Percentiles rank a stretch among this genome's conserved stretches.
Evolutionary conservation across 768 basidiomycete species (phyloP).

Genomic region (Lactarius sp.): DNA sequence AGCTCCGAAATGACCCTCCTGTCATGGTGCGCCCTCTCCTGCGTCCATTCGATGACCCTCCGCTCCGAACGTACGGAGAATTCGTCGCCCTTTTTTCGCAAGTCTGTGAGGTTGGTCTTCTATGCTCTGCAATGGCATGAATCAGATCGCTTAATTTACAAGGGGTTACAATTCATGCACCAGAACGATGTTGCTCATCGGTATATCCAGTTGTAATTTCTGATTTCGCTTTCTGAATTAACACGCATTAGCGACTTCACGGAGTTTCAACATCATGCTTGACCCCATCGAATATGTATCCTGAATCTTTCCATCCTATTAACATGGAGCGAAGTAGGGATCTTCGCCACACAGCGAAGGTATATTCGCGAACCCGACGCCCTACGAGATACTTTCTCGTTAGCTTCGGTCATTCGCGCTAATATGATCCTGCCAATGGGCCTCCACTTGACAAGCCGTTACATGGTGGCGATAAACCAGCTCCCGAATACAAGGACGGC

Average conservation of each 20-base stretch:
- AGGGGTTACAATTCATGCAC: slow-evolving; percentile 28
- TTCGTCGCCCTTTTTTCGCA: slow-evolving; percentile 28
- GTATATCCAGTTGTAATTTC: slow-evolving; percentile 28
- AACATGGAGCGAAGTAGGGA: slow-evolving; percentile 23
- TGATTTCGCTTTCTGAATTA: background rate
- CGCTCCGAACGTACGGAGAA: slow-evolving; percentile 26
- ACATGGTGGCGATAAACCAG: slow-evolving; percentile 39
- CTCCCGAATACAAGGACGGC: slow-evolving; percentile 30
- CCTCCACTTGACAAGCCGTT: slow-evolving; percentile 30
- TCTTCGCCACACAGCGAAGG: slow-evolving; percentile 24
- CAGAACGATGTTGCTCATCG: slow-evolving; percentile 27
- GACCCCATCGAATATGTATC: slow-evolving; percentile 30
- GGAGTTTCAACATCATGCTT: slow-evolving; percentile 26
- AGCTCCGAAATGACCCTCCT: background rate
- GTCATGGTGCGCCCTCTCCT: slow-evolving; percentile 30
- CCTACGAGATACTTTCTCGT: slow-evolving; percentile 34
- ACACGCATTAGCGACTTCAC: slow-evolving; percentile 2
- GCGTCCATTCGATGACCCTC: slow-evolving; percentile 27
- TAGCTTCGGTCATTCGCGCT: slow-evolving; percentile 36
- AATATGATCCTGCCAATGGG: slow-evolving; percentile 29
- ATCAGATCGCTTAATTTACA: background rate
- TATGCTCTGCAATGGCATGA: slow-evolving; percentile 23
- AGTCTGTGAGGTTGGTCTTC: slow-evolving; percentile 21
- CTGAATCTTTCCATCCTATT: slow-evolving; percentile 31
- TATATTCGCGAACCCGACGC: slow-evolving; percentile 31